These are phyloP conservation scores for Monoraphidium neglectum DNA, from an alignment of 139 green algal species.

Conservation along the genomic window DNA sequence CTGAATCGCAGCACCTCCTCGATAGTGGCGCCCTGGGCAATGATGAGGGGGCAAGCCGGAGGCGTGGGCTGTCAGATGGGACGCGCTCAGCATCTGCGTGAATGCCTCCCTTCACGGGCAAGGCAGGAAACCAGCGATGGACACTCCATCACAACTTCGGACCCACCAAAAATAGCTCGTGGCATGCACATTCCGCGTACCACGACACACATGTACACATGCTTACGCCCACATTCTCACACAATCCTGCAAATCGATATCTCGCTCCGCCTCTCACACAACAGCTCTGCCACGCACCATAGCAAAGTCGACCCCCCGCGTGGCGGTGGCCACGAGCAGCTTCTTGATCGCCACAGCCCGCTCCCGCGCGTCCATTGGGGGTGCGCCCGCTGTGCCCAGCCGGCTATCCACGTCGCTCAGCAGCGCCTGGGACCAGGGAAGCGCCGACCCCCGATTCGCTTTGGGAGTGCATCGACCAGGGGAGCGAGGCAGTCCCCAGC, in stretches of 20 bases:
- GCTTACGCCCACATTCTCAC: no score
- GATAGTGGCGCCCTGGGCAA: not conserved
- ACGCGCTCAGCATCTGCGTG: not conserved
- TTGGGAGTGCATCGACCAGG: not conserved
- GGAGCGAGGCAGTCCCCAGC: not conserved
- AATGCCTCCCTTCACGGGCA: not conserved
- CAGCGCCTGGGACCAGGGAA: slow-evolving; percentile 21
- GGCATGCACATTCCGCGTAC: no score
- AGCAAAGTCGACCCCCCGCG: slow-evolving; percentile 20
- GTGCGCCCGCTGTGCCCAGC: not conserved
- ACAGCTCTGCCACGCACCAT: no score
- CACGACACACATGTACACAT: no score
- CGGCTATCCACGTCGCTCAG: slow-evolving; percentile 21
- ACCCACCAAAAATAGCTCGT: no score
- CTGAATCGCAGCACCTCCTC: slow-evolving; percentile 29
- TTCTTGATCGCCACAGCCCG: slow-evolving; percentile 26
- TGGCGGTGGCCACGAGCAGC: slow-evolving; percentile 25
- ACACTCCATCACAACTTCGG: not conserved
- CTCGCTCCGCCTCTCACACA: no score
- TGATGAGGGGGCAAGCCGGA: no score
- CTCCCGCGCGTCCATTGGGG: slow-evolving; percentile 20
- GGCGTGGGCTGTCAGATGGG: not conserved
- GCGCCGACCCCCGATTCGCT: not conserved
- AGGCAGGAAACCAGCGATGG: not conserved
- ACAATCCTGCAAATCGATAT: no score